Conservation (phyloP, 352 stramenopile species). For the Phytophthora tubulina region DNA sequence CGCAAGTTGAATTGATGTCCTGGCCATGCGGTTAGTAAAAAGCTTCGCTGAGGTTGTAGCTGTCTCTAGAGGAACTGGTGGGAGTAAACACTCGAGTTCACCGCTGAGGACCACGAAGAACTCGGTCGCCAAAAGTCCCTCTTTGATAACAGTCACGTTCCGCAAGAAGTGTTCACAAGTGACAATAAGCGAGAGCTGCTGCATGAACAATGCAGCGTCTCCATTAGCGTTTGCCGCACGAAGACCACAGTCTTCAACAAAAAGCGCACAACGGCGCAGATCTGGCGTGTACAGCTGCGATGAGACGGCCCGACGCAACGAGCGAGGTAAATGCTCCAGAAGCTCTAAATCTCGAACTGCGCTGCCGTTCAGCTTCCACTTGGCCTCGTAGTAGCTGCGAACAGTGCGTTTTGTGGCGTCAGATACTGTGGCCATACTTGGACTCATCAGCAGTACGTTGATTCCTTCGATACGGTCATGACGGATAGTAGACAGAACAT, state of each 20-base stretch:
- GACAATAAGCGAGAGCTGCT: constrained; percentile 44
- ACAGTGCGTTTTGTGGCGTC: constrained; percentile 63
- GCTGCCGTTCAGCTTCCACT: constrained; percentile 80
- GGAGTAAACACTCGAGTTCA: constrained; percentile 61
- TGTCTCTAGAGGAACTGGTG: constrained; percentile 33
- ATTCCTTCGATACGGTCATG: constrained; percentile 68
- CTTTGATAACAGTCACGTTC: constrained; percentile 62
- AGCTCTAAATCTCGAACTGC: constrained; percentile 62
- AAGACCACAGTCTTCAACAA: constrained; percentile 22
- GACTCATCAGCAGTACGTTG: constrained; percentile 62
- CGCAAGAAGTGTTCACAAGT: constrained; percentile 72
- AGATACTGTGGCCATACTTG: constrained; percentile 49
- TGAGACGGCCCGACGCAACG: constrained; percentile 47
- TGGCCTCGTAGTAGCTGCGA: constrained; percentile 74
- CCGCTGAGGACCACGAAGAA: constrained; percentile 76
- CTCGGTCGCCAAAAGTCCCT: constrained; percentile 59
- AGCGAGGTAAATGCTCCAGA: constrained; percentile 55
- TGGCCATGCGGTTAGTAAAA: constrained; percentile 12
- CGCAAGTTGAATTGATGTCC: constrained; percentile 31
- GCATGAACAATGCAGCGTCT: constrained; percentile 41
- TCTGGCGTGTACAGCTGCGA: constrained; percentile 50
- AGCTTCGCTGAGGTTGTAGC: neutral
- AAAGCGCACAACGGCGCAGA: constrained; percentile 46
- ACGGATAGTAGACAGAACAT: constrained; percentile 54
- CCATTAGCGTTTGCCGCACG: constrained; percentile 16